Evolutionary conservation across 192 early-diverging fungal species (phyloP).

Genomic region (Backusella liffmaniae): DNA sequence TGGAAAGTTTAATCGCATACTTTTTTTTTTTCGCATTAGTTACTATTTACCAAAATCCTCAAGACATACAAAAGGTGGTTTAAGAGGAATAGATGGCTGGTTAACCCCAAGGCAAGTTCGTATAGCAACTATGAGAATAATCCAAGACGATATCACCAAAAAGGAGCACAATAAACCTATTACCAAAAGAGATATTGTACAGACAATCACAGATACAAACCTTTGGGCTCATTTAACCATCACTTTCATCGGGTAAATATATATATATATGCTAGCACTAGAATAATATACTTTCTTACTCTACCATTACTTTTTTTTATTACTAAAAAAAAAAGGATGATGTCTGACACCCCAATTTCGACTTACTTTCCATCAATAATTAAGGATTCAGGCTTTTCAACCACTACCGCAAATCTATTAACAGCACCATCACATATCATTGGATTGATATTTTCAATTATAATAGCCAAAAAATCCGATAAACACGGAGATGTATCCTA

Average conservation of each 20-base stretch:
- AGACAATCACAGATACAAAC: conserved; percentile 10
- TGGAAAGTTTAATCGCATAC: neutral
- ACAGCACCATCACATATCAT: conserved; percentile 19
- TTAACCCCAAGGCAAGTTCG: conserved; percentile 47
- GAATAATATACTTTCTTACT: neutral
- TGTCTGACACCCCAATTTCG: conserved; percentile 17
- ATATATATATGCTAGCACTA: neutral
- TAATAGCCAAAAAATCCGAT: conserved; percentile 16
- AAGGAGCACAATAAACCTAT: conserved; percentile 29
- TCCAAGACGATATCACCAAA: conserved; percentile 57
- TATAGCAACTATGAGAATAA: conserved; percentile 54
- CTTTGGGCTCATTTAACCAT: conserved; percentile 22
- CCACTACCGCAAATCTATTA: conserved; percentile 17
- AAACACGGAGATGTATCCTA: conserved; percentile 12
- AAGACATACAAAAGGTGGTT: conserved; percentile 21
- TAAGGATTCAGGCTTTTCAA: conserved; percentile 13
- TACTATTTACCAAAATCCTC: conserved; percentile 53
- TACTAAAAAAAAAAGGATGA: neutral
- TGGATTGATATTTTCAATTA: neutral
- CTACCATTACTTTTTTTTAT: neutral
- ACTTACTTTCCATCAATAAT: conserved; percentile 20
- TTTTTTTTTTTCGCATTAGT: neutral
- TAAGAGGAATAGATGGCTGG: conserved; percentile 36
- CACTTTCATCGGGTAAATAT: conserved; percentile 13
- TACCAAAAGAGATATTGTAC: neutral